A percentile compares a stretch with the other conserved stretches of the same genome.
These are phyloP conservation scores for Aureobasidium sp. DNA, from an alignment of 2,329 filamentous ascomycete species.

Conservation along the genomic window DNA sequence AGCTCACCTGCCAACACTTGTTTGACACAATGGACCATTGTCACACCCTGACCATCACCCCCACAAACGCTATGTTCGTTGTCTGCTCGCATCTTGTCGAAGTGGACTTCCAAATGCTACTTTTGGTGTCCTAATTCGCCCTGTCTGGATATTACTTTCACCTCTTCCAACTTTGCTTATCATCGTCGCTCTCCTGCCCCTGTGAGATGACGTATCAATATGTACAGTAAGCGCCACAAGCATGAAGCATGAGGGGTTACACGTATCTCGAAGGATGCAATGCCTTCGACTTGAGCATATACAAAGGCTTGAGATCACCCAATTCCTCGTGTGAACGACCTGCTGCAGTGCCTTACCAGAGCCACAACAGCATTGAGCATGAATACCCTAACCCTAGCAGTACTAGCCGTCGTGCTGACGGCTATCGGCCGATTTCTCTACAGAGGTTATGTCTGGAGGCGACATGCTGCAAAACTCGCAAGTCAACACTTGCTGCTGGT, in stretches of 20 bases:
- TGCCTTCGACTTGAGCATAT: background rate
- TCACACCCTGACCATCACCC: background rate
- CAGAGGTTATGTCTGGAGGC: slow-evolving; percentile 20
- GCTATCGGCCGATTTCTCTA: slow-evolving; percentile 23
- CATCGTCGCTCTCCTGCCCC: background rate
- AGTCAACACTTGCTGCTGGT: background rate
- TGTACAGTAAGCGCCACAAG: background rate
- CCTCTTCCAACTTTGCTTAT: background rate
- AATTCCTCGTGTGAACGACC: background rate
- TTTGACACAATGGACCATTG: too few species aligned
- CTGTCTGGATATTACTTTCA: too few species aligned
- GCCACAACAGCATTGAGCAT: background rate
- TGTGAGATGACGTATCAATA: background rate
- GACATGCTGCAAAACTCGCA: background rate
- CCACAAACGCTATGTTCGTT: background rate
- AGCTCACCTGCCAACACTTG: background rate
- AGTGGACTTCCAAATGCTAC: background rate
- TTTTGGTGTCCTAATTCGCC: background rate
- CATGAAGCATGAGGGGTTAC: background rate
- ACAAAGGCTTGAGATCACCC: background rate
- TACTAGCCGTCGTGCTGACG: slow-evolving; percentile 21
- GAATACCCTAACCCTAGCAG: slow-evolving; percentile 20
- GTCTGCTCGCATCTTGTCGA: background rate
- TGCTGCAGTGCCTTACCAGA: background rate
- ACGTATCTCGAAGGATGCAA: background rate